Base-by-base conservation (phyloP, 139 green algal genomes). In the Micractinium conductrix region DNA sequence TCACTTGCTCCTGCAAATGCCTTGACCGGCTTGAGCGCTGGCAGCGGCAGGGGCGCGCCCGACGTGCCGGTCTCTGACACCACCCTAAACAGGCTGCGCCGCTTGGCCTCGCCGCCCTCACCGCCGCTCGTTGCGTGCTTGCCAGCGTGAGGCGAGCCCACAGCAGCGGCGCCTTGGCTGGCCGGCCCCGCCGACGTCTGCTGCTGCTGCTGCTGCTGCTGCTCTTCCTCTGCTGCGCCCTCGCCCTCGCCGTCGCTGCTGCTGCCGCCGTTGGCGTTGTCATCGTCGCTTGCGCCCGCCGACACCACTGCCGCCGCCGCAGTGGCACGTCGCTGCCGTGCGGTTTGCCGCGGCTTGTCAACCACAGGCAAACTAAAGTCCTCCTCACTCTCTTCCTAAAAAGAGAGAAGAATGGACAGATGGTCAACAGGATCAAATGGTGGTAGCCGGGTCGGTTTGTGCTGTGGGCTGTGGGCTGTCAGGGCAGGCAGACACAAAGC, bases 301-400 rank as follows among this genome's bases (percentile, higher is more conserved):
- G n/a, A n/a, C n/a, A n/a, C n/a, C n/a, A n/a, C 1, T 78, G 42
- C 70, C 28, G 33, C 55, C 3, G 38, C 37, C 12, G 62, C 58
- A 26, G 33, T 40, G 24, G 76, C 58, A 1, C 76, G 76, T 26
- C 76, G 53, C 2, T 40, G n/a, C 19, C 76, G 53, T 38, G 58
- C 58, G 10, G 76, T 82, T 55, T 58, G 76, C 26, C 76, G 76
- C 19, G 76, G 76, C 38, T 53, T 9, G 2, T 55, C 40, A 38
- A 82, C 76, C 7, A 38, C n/a, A 17, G 76, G 76, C 58, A 82
- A 28, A 7, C 28, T 82, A 40, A 40, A 82, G 42, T 82, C 76
- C 1, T 72, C 55, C 37, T 82, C 76, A 14, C 76, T 82, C 58
- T 82, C 76, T n/a, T n/a, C n/a, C n/a, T n/a, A n/a, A n/a, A n/a